These are phyloP conservation scores for Globisporangium perplexum DNA, from an alignment of 352 stramenopile genomes.

Conservation along the genomic window DNA sequence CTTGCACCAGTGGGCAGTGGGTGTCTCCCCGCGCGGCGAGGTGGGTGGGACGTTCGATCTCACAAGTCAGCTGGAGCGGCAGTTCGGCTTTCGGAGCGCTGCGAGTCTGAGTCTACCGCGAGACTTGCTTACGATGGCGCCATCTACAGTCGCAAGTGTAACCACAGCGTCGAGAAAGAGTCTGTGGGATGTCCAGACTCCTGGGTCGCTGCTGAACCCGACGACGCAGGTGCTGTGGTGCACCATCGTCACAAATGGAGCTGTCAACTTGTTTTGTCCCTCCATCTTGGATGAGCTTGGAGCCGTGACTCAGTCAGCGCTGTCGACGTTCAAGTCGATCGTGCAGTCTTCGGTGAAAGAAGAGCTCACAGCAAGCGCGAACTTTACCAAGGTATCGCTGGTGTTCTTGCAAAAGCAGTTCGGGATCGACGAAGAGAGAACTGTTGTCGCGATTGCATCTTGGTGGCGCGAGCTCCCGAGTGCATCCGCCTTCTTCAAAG, in stretches of 20 bases:
- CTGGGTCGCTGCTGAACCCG: constrained; percentile 45
- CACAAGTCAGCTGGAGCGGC: constrained; percentile 15
- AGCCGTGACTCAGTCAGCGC: constrained; percentile 13
- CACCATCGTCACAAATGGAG: constrained; percentile 15
- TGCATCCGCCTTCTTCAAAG: constrained; percentile 41
- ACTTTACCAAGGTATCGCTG: constrained; percentile 35
- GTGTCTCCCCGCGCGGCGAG: constrained; percentile 34
- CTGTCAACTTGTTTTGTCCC: constrained; percentile 14
- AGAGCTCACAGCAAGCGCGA: constrained; percentile 21
- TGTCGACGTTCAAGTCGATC: constrained; percentile 22
- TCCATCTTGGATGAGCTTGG: constrained; percentile 42
- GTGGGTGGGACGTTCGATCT: constrained; percentile 18
- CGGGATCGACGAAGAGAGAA: constrained; percentile 19
- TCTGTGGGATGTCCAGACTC: constrained; percentile 33
- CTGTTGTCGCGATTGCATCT: constrained; percentile 18
- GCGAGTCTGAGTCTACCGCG: constrained; percentile 4
- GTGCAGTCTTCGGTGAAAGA: constrained; percentile 24
- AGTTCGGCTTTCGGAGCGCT: constrained; percentile 19
- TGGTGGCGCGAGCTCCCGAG: constrained; percentile 38
- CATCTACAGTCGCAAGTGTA: constrained; percentile 5
- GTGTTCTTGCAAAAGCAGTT: constrained; percentile 30
- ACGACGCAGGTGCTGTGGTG: constrained; percentile 42
- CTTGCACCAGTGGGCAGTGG: constrained; percentile 41
- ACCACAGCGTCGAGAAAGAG: constrained; percentile 20
- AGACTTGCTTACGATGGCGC: constrained; percentile 12